Conservation (phyloP, 768 basidiomycete genomes). For the Rossbeevera mucosa region DNA sequence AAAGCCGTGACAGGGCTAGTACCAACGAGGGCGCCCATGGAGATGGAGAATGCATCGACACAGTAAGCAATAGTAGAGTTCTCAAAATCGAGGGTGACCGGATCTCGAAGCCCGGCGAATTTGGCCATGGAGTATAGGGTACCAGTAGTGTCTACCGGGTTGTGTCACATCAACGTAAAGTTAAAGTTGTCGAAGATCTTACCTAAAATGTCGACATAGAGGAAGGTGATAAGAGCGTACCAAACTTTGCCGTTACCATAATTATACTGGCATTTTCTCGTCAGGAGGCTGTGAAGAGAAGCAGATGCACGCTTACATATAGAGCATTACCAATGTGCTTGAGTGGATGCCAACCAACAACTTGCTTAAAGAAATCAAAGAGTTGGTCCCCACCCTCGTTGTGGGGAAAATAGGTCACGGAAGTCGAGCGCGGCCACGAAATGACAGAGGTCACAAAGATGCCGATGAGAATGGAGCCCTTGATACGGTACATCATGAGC, state of each 20-base stretch:
- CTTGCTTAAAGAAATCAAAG: conserved; percentile 82
- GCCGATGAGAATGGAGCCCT: conserved; percentile 77
- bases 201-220: conserved; percentile 86
- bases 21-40: conserved; percentile 76
- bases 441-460: conserved; percentile 82
- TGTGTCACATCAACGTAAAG: not conserved
- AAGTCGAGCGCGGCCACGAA: conserved; percentile 81
- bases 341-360: conserved; percentile 70
- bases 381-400: conserved; percentile 60
- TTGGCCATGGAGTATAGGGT: conserved; percentile 90
- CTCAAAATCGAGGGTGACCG: conserved; percentile 83
- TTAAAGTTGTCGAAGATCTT: conserved; percentile 16
- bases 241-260: conserved; percentile 68
- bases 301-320: conserved; percentile 42
- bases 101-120: conserved; percentile 83
- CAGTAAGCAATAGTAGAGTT: conserved; percentile 79
- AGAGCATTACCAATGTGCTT: conserved; percentile 59
- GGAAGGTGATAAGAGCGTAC: conserved; percentile 86
- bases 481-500: conserved; percentile 80
- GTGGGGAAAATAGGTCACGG: conserved; percentile 80
- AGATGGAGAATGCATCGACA: conserved; percentile 76
- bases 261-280: conserved; percentile 36
- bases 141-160: conserved; percentile 43
- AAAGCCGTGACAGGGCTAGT: conserved; percentile 80
- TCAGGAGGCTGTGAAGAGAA: conserved; percentile 2